A percentile compares a stretch with the other conserved stretches of the same genome.
phyloP scores from a whole-genome alignment of 257 asterid species.

The Rehmannia glutinosa region DNA sequence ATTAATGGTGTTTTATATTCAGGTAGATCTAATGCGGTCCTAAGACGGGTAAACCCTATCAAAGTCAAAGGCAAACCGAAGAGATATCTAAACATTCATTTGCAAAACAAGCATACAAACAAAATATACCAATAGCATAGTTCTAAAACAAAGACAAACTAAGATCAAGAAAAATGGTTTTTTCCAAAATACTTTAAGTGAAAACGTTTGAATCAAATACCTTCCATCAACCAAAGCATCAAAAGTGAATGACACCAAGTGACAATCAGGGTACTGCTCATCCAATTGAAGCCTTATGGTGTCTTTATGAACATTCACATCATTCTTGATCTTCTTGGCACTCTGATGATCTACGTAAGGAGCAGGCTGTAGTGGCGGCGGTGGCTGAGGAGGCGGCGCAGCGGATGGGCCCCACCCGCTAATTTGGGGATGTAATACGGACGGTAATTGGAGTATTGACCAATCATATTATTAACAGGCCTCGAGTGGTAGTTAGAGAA shows the following conservation, averaged over 20 bases:
- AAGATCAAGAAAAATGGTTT: background rate
- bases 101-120: too few relatives aligned
- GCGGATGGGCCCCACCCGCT: conserved; percentile 44
- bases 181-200: background rate
- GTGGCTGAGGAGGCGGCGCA: conserved; percentile 29
- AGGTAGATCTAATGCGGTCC: conserved; percentile 1
- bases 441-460: conserved; percentile 41
- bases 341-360: conserved; percentile 83
- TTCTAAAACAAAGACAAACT: background rate
- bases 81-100: too few relatives aligned
- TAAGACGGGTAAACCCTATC: background rate
- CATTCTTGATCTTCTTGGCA: conserved; percentile 80
- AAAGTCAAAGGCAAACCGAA: conserved; percentile 3
- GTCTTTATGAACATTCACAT: conserved; percentile 82
- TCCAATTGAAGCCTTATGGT: conserved; percentile 64
- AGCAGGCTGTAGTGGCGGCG: conserved; percentile 35
- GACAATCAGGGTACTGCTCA: conserved; percentile 44
- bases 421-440: conserved; percentile 44
- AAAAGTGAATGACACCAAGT: conserved; percentile 71
- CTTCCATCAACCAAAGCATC: conserved; percentile 95
- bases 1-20: background rate
- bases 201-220: conserved; percentile 21
- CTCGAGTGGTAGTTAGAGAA: conserved; percentile 32
- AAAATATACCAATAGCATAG: background rate
- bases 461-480: conserved; percentile 26